A percentile compares a stretch with the other conserved stretches of the same genome.
phyloP scores from a whole-genome alignment of 768 basidiomycete genomes.

The Pleurotus sapidus region DNA sequence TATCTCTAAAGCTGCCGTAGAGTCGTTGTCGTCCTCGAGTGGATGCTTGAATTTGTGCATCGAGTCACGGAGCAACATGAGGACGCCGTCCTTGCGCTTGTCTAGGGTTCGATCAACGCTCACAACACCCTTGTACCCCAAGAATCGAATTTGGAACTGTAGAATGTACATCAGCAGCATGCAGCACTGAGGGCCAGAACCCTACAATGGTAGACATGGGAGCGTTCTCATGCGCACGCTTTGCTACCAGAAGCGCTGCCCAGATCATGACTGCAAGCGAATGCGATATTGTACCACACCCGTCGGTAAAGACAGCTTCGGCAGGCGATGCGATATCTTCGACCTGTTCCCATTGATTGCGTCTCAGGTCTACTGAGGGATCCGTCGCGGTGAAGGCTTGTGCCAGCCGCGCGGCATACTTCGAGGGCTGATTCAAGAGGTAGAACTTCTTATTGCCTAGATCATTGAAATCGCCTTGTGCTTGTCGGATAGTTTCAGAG shows the following conservation, averaged over 20 bases:
- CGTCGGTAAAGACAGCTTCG: constrained; percentile 63
- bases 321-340: constrained; percentile 46
- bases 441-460: constrained; percentile 21
- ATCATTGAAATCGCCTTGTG: constrained; percentile 63
- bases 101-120: constrained; percentile 57
- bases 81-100: constrained; percentile 41
- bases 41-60: constrained; percentile 89
- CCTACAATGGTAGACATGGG: constrained; percentile 62
- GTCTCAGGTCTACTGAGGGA: constrained; percentile 56
- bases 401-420: constrained; percentile 78
- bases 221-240: constrained; percentile 28
- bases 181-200: constrained; percentile 9
- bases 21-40: constrained; percentile 50
- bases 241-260: constrained; percentile 45
- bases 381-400: constrained; percentile 86
- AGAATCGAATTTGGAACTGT: constrained; percentile 77
- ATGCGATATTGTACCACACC: constrained; percentile 74
- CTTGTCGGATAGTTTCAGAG: constrained; percentile 55
- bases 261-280: constrained; percentile 60
- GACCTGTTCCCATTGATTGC: constrained; percentile 61
- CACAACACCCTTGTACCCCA: constrained; percentile 84
- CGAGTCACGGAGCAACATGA: constrained; percentile 66
- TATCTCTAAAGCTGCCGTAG: constrained; percentile 68
- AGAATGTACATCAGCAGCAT: background rate
- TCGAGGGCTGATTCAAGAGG: constrained; percentile 61